Percentiles rank a stretch among this genome's conserved stretches.
phyloP scores from a whole-genome alignment of 2,329 filamentous ascomycete genomes.

The Aureobasidium sp. region DNA sequence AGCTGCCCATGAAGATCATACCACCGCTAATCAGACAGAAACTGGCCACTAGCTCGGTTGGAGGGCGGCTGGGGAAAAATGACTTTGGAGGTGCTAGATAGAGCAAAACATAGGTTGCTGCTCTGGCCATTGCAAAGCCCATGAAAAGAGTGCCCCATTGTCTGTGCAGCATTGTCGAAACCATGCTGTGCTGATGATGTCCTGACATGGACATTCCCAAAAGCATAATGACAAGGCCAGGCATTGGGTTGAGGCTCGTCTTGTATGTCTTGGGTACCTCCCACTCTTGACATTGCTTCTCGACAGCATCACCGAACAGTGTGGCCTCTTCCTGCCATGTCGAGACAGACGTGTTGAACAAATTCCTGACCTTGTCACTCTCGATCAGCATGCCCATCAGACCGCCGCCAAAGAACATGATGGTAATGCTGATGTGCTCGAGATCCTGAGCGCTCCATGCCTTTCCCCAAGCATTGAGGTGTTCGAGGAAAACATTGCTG shows the following conservation, averaged over 20 bases:
- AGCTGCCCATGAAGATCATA: constrained; percentile 82
- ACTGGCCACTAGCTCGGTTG: constrained; percentile 71
- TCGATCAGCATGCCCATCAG: constrained; percentile 41
- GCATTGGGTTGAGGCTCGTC: constrained; percentile 78
- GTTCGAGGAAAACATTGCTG: constrained; percentile 85
- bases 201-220: constrained; percentile 89
- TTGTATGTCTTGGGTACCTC: constrained; percentile 58
- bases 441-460: constrained; percentile 70
- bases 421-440: constrained; percentile 81
- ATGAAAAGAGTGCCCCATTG: constrained; percentile 83
- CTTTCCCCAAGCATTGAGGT: constrained; percentile 63
- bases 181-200: constrained; percentile 72
- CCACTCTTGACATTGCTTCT: constrained; percentile 34
- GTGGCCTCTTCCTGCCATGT: constrained; percentile 14
- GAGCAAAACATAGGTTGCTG: constrained; percentile 67
- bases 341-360: constrained; percentile 39
- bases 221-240: constrained; percentile 73
- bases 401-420: constrained; percentile 86
- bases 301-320: background rate
- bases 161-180: constrained; percentile 81
- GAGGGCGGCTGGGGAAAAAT: constrained; percentile 70
- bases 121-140: constrained; percentile 68
- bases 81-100: constrained; percentile 73
- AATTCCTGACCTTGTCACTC: constrained; percentile 51
- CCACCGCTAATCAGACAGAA: constrained; percentile 83